phyloP scores from a whole-genome alignment of 371 early-diverging fungal species.

The Smittium culicis region DNA sequence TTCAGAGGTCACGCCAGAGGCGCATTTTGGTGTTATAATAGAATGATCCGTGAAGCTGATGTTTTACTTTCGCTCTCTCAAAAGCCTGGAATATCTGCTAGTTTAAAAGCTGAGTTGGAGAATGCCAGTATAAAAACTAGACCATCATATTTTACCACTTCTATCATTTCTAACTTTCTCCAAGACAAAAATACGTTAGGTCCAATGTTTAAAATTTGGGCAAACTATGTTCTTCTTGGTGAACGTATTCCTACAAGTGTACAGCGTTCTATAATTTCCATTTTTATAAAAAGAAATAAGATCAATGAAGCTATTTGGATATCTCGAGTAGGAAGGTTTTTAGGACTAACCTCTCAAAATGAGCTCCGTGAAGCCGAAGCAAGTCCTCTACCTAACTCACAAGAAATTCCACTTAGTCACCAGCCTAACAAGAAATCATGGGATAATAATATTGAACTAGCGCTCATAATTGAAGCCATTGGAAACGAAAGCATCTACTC shows the following conservation, averaged over 20 bases:
- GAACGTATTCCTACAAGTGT: not conserved
- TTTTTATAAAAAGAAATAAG: not conserved
- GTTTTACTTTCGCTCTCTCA: not conserved
- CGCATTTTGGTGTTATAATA: constrained; percentile 7
- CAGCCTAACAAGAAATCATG: not conserved
- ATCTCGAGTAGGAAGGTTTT: not conserved
- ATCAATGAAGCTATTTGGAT: constrained; percentile 5
- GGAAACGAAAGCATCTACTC: not conserved
- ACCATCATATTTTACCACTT: not conserved
- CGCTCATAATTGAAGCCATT: constrained; percentile 1
- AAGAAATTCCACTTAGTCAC: too few species aligned
- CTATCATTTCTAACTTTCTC: not conserved
- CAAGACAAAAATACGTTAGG: not conserved
- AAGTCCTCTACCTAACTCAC: too few species aligned
- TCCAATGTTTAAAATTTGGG: constrained; percentile 4
- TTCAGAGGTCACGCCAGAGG: constrained; percentile 1
- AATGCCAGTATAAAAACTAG: not conserved
- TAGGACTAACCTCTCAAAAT: not conserved
- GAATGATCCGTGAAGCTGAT: constrained; percentile 5
- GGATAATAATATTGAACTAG: not conserved
- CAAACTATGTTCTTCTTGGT: not conserved
- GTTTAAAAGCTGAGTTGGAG: not conserved
- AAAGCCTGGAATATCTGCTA: not conserved
- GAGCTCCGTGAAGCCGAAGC: not conserved
- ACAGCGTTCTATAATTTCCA: not conserved